Base-by-base conservation (phyloP, 2,329 filamentous ascomycete genomes). In the Pseudogymnoascus sp. region DNA sequence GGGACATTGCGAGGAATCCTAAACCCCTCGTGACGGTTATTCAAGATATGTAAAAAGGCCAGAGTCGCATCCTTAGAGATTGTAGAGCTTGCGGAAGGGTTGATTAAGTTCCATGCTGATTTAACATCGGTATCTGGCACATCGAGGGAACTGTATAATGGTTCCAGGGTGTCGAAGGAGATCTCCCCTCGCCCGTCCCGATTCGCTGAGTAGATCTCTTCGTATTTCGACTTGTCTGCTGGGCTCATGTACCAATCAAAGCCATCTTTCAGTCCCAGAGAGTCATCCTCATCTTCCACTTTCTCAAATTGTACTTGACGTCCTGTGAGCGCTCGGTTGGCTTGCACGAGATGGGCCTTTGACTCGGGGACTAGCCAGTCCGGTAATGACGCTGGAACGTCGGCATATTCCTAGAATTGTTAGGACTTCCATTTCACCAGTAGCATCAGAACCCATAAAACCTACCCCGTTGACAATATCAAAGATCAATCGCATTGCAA, bases 161-260 rank as follows among this genome's bases (percentile, higher is more conserved):
- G 88, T 70, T 90, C 82, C 60, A 97, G 82, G 11, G 90, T 81
- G 63, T 84, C 81, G 75, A 97, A 92, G 63, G 86, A 80, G 68
- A 92, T 82, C 71, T 96, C 90, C 66, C 94, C 94, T 59, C 92
- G 87, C 73, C 87, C 84, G 74, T 96, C 90, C 64, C 92, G 85
- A 77, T 92, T 95, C 70, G 95, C 92, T 66, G 88, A 89, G 77
- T 97, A 99, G 75, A 99, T 99, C 69, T 93, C 90, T 75, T 97
- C 92, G 77, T 99, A 99, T 76, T 97, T 97, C 66, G 84, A 73
- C 77, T 95, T 95, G 77, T 99, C 92, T 31, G 80, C 76, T 0
- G 94, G 94, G 63, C 86, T 92, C 91, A 99, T 99, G 78, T 99
- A 99, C 94, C 94, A 99, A 74, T 99, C 94, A 74, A 99, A 99